Evolutionary conservation across 73 alveolate genomes (phyloP).

Genomic region (Tetrahymena borealis): DNA sequence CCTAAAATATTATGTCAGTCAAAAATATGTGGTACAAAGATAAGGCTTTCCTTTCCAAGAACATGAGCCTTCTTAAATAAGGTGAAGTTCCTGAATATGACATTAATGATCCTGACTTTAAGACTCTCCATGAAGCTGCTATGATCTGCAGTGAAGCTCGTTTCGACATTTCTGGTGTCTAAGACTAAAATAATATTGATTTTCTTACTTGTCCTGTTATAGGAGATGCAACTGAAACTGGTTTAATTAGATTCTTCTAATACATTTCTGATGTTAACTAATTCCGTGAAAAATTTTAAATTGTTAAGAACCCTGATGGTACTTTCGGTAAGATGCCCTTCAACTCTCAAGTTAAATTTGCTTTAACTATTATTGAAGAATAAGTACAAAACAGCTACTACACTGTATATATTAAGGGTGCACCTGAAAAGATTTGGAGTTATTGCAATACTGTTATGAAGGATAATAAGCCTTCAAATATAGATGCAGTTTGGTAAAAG

Average conservation of each 20-base stretch:
- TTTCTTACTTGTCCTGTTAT: conserved; percentile 31
- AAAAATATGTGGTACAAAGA: conserved; percentile 78
- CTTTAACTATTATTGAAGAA: conserved; percentile 25
- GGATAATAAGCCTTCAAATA: not conserved
- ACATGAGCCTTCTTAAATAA: conserved; percentile 47
- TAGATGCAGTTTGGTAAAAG: not conserved
- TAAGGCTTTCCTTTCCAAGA: conserved; percentile 66
- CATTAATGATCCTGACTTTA: not conserved
- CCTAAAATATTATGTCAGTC: conserved; percentile 72
- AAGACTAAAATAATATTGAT: not conserved
- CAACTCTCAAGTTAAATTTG: not conserved
- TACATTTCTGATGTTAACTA: conserved; percentile 53
- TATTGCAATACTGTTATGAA: conserved; percentile 6
- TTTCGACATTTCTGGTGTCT: not conserved
- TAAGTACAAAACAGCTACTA: conserved; percentile 11
- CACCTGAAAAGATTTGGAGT: conserved; percentile 29
- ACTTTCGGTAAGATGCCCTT: conserved; percentile 26
- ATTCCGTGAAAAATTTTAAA: conserved; percentile 31
- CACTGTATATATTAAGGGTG: conserved; percentile 25
- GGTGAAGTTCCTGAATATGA: conserved; percentile 17
- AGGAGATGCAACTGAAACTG: conserved; percentile 86
- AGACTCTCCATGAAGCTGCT: not conserved
- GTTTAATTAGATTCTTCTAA: conserved; percentile 79
- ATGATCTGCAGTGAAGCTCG: not conserved
- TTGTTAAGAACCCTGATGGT: conserved; percentile 30